phyloP scores from a whole-genome alignment of 495 filamentous ascomycete genomes.

The Parmelia sp. region DNA sequence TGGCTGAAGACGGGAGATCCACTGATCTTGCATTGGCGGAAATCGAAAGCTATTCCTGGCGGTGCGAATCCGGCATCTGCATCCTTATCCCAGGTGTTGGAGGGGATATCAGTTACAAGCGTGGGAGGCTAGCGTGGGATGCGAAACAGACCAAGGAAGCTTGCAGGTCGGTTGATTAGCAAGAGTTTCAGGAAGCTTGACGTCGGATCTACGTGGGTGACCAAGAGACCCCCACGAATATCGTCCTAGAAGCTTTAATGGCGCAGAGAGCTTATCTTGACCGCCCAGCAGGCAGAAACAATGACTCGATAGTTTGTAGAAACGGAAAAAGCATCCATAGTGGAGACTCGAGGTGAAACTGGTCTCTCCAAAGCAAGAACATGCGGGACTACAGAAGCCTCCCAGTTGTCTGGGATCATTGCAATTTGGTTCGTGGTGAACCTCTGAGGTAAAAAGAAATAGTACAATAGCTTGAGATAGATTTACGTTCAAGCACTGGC shows the following conservation, averaged over 20 bases:
- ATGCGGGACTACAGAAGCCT: background rate
- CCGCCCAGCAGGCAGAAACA: background rate
- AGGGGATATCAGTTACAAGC: background rate
- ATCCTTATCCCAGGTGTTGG: background rate
- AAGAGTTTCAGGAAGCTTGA: background rate
- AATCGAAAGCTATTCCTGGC: background rate
- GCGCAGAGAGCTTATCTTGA: slow-evolving; percentile 7
- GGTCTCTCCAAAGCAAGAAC: background rate
- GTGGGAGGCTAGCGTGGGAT: background rate
- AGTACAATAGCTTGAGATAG: background rate
- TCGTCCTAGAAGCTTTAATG: slow-evolving; percentile 1
- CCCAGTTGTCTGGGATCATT: background rate
- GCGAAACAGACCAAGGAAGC: background rate
- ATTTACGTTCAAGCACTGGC: background rate
- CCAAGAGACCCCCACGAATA: background rate
- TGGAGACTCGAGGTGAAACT: background rate
- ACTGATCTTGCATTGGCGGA: background rate
- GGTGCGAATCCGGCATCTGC: background rate
- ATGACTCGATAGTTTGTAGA: background rate
- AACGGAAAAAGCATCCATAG: background rate
- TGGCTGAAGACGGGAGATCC: background rate
- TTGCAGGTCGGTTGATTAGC: background rate
- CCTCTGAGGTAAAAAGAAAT: background rate
- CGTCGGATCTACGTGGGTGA: background rate
- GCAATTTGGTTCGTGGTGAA: background rate